These are phyloP conservation scores for Cadophora luteo-olivacea DNA, from an alignment of 2,329 filamentous ascomycete species.

Conservation along the genomic window DNA sequence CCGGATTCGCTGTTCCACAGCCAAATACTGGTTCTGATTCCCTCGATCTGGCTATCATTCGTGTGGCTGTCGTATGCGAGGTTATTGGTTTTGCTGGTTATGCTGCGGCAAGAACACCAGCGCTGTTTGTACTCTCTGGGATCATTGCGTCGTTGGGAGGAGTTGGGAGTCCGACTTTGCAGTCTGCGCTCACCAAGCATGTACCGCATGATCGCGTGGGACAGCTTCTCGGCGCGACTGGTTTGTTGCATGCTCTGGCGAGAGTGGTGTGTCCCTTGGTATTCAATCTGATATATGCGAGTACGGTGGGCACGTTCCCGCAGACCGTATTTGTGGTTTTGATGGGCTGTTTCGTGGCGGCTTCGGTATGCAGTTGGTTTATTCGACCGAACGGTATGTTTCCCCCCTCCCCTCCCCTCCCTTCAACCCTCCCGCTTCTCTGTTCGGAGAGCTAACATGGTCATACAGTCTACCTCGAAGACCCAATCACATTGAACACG, in stretches of 20 bases:
- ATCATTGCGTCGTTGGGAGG: constrained; percentile 80
- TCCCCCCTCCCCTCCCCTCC: background rate
- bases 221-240: constrained; percentile 86
- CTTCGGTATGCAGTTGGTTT: constrained; percentile 71
- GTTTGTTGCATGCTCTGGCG: constrained; percentile 82
- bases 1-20: constrained; percentile 58
- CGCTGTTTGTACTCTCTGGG: constrained; percentile 74
- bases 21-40: constrained; percentile 68
- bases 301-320: constrained; percentile 78
- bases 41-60: constrained; percentile 80
- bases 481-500: constrained; percentile 9
- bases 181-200: constrained; percentile 88
- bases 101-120: constrained; percentile 64
- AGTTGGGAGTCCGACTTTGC: constrained; percentile 83
- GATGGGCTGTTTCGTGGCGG: constrained; percentile 67
- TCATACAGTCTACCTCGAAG: constrained; percentile 33
- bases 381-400: constrained; percentile 76
- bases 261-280: constrained; percentile 80
- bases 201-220: constrained; percentile 83
- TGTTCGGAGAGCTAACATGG: background rate
- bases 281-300: constrained; percentile 86
- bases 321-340: constrained; percentile 86
- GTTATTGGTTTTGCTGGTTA: constrained; percentile 79
- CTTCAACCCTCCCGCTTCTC: too few relatives aligned
- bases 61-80: constrained; percentile 77